A percentile compares a stretch with the other conserved stretches of the same genome.
These are phyloP conservation scores for Mediolabrus comicus DNA, from an alignment of 108 stramenopile genomes.

Conservation along the genomic window DNA sequence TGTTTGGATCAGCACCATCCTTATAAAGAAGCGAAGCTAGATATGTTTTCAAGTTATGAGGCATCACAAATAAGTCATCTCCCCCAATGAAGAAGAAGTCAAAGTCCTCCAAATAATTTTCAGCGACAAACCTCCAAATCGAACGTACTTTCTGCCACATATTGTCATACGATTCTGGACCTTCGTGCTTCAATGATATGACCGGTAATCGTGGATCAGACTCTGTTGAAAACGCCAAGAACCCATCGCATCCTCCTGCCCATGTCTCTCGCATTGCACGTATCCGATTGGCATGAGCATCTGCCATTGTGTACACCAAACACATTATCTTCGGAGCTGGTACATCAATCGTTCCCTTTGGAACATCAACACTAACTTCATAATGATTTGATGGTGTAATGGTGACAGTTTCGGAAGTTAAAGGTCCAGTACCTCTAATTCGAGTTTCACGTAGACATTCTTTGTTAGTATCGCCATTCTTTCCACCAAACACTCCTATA, in stretches of 20 bases:
- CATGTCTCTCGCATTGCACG: constrained; percentile 63
- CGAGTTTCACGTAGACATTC: constrained; percentile 31
- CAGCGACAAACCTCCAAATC: constrained; percentile 86
- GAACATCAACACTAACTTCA: constrained; percentile 7
- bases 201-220: constrained; percentile 57
- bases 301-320: constrained; percentile 75
- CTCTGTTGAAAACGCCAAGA: constrained; percentile 78
- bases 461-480: constrained; percentile 45
- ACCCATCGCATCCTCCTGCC: constrained; percentile 87
- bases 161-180: constrained; percentile 66
- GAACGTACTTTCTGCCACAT: constrained; percentile 88
- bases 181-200: constrained; percentile 59
- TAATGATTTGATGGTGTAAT: constrained; percentile 40
- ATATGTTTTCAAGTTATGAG: constrained; percentile 83
- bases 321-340: constrained; percentile 65
- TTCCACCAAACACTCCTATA: constrained; percentile 44
- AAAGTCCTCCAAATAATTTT: constrained; percentile 82
- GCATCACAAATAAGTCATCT: constrained; percentile 90
- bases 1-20: constrained; percentile 37
- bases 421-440: constrained; percentile 32
- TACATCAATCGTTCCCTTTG: constrained; percentile 12
- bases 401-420: constrained; percentile 41
- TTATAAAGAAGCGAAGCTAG: constrained; percentile 38
- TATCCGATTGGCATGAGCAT: constrained; percentile 59
- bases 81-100: constrained; percentile 93